Base-by-base conservation (phyloP, 23 red algal genomes). In the Gracilariopsis chorda region DNA sequence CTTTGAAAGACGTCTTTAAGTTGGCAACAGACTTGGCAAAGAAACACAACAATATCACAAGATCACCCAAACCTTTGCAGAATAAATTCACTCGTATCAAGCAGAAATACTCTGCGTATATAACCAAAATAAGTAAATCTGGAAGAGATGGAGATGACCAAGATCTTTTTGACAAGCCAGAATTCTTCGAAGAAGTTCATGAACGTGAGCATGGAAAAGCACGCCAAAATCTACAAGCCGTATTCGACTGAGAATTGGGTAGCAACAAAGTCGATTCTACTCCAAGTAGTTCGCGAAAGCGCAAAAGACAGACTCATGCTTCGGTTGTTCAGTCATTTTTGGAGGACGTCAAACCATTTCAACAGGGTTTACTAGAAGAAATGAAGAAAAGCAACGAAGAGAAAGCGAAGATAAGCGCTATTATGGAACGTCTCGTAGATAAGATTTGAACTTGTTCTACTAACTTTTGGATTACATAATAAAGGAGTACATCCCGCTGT, bases 1-100 rank as follows among this genome's bases (percentile, higher is more conserved):
- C 63, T 10, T 48, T 87, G 43, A 87, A 87, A 35, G 64, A 73
- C 9, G 48, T 87, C 14, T 87, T 75, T n/a, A 47, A 51, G 13
- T 23, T 27, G 13, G 83, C 83, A 40, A 60, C 24, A 9, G 37
- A 71, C 19, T 24, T 87, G 0, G 64, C 83, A 14, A 41, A 87
- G 51, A 55, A 60, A 4, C 34, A 36, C 2, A 28, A 77, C 21
- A 33, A 42, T 32, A 53, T 77, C 13, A 46, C 11, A 4, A 4
- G 71, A 53, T 48, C 71, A 7, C 40, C 71, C 9, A 48, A 77
- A n/a, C 37, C 40, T 4, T 77, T 34, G 60, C 28, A 65, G 28
- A 77, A 77, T 20, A 77, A 47, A 8, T 77, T 77, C 23, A 77
- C 71, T 3, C 36, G 71, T 20, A 77, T 77, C n/a, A 77, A 77